phyloP scores from a whole-genome alignment of 192 early-diverging fungal genomes.

The Ambispora gerdemannii region DNA sequence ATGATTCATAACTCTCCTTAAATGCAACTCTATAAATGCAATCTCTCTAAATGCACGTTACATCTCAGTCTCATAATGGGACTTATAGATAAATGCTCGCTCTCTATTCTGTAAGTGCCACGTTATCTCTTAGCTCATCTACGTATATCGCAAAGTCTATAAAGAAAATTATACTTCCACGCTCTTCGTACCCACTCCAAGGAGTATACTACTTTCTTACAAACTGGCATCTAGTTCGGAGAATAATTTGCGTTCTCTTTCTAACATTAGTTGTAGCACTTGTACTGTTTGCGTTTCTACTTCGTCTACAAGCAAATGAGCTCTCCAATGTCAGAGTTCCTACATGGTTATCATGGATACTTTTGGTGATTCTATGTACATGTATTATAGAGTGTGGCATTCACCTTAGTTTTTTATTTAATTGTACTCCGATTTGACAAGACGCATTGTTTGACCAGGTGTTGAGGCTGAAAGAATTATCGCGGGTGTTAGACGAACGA shows the following conservation, averaged over 20 bases:
- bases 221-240: slow-evolving; percentile 33
- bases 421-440: slow-evolving; percentile 57
- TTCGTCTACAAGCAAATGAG: slow-evolving; percentile 59
- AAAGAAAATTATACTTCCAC: background rate
- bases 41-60: too few relatives aligned
- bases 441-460: slow-evolving; percentile 58
- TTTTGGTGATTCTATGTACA: slow-evolving; percentile 57
- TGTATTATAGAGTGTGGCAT: slow-evolving; percentile 51
- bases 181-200: slow-evolving; percentile 35
- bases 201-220: slow-evolving; percentile 43
- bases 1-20: too few relatives aligned
- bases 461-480: slow-evolving; percentile 45
- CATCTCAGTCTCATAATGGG: too few relatives aligned
- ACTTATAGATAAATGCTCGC: too few relatives aligned
- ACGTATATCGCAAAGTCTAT: too few relatives aligned
- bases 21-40: too few relatives aligned
- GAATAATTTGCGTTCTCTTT: slow-evolving; percentile 37
- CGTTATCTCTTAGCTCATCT: too few relatives aligned
- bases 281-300: slow-evolving; percentile 48
- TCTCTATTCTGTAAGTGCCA: too few relatives aligned
- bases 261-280: slow-evolving; percentile 36
- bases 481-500: slow-evolving; percentile 42
- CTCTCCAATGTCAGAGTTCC: slow-evolving; percentile 49
- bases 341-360: slow-evolving; percentile 59
- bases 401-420: slow-evolving; percentile 54